Base-by-base conservation (phyloP, 2,329 filamentous ascomycete species). In the Sporothrix humicola region DNA sequence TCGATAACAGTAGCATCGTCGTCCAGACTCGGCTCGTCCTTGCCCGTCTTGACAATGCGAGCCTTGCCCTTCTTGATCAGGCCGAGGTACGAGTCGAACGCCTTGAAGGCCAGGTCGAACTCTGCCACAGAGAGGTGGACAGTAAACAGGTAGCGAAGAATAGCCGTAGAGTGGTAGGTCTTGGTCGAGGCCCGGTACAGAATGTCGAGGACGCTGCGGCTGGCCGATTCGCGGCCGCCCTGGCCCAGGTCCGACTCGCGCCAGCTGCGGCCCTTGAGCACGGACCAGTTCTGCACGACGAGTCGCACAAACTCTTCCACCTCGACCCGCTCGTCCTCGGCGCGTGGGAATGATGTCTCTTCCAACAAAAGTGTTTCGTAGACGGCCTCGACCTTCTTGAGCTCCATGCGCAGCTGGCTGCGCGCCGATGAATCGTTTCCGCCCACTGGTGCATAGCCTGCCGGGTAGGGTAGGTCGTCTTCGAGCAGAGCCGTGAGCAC, bases 131-230 rank as follows among this genome's bases (percentile, higher is more conserved):
- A 89, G 20, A 95, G 86, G 81, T 99, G 96, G 1, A 97, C 92
- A 12, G 90, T 91, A 80, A 98, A 98, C 0, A 99, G 86, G 78
- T 95, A 89, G 73, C 95, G 88, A 44, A 99, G 84, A 75, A 98
- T 93, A 10, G 94, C 85, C 0, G 95, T 97, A 1, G 96, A 99
- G 82, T 99, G 96, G 79, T 96, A 99, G 0, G 95, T 97, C 81
- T 96, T 97, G 10, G 92, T 94, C 8, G 95, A 93, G 26, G 95
- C 93, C 54, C 92, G 92, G 81, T 98, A 99, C 7, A 99, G 86
- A 42, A 94, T 93, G 81, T 96, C 95, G 56, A 99, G 87, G 46
- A 97, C 90, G 69, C 90, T 90, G 72, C 92, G 90, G 76, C 92
- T 92, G 20, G 95, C 84, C 26, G 87, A 89, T 79, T 91, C 90